A percentile compares a stretch with the other conserved stretches of the same genome.
Evolutionary conservation across 441 rosid species (phyloP).

Genomic region (Viola pubescens): DNA sequence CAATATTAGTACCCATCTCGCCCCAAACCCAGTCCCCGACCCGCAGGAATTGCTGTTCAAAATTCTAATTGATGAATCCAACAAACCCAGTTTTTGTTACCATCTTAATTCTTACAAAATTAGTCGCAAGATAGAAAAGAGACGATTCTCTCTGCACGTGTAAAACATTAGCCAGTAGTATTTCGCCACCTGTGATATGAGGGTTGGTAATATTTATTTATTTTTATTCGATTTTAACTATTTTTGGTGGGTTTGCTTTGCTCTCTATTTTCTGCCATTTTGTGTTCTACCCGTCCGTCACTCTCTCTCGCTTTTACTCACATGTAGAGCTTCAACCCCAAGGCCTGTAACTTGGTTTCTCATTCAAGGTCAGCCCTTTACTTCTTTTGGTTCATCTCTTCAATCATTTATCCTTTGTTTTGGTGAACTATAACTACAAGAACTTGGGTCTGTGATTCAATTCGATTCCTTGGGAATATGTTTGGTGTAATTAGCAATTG

Average conservation of each 20-base stretch:
- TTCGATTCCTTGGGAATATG: too few relatives aligned
- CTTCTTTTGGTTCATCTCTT: too few relatives aligned
- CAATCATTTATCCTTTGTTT: too few relatives aligned
- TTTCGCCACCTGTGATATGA: not conserved
- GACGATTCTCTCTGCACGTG: not conserved
- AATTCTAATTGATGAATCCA: too few relatives aligned
- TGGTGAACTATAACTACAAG: too few relatives aligned
- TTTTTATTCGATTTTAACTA: not conserved
- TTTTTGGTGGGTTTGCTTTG: not conserved
- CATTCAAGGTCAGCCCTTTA: conserved; percentile 13
- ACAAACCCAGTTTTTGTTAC: not conserved
- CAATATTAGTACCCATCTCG: conserved; percentile 9
- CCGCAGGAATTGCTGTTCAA: not conserved
- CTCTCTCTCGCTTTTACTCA: conserved; percentile 1
- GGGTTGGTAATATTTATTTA: not conserved
- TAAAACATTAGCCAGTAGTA: not conserved
- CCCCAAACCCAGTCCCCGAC: not conserved
- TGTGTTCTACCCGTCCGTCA: not conserved
- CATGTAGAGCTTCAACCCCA: not conserved
- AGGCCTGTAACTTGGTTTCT: conserved; percentile 4
- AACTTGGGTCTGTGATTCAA: too few relatives aligned
- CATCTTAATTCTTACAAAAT: not conserved
- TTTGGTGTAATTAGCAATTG: too few relatives aligned
- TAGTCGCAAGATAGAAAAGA: not conserved
- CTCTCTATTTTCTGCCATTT: too few relatives aligned